Percentiles rank a stretch among this genome's conserved stretches.
phyloP scores from a whole-genome alignment of 441 rosid genomes.

The Pelargonium fulgidum region DNA sequence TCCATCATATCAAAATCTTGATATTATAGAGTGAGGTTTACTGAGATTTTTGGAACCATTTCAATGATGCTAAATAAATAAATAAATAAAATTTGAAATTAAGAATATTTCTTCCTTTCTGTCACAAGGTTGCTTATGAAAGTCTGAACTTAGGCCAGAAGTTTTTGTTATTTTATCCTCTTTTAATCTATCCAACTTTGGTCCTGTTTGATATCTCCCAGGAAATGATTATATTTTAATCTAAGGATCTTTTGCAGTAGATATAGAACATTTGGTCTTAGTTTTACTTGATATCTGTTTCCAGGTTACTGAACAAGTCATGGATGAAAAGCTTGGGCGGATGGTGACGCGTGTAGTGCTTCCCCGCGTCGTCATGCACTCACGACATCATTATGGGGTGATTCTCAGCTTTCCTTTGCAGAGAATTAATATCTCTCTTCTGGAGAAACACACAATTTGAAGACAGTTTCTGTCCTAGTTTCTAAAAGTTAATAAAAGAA shows the following conservation, averaged over 20 bases:
- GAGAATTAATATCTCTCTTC: neutral
- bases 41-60: neutral
- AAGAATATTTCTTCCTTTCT: neutral
- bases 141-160: neutral
- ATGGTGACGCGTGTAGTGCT: conserved; percentile 89
- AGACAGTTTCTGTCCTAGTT: neutral
- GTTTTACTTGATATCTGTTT: conserved; percentile 9
- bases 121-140: neutral
- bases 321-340: conserved; percentile 95
- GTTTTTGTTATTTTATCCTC: neutral
- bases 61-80: neutral
- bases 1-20: neutral
- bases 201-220: neutral
- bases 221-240: neutral
- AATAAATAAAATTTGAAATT: too few relatives aligned
- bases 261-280: neutral
- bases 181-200: neutral
- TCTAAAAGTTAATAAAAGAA: conserved; percentile 10
- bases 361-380: conserved; percentile 93
- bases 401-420: conserved; percentile 12
- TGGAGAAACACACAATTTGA: neutral
- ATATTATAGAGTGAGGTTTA: neutral
- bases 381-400: conserved; percentile 95
- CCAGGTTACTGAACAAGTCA: conserved; percentile 78
- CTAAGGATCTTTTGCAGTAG: neutral